Evolutionary conservation across 176 grass and related monocot species (phyloP), one percentile per base, ranked within the genome.

Genomic region (Otatea glauca): DNA sequence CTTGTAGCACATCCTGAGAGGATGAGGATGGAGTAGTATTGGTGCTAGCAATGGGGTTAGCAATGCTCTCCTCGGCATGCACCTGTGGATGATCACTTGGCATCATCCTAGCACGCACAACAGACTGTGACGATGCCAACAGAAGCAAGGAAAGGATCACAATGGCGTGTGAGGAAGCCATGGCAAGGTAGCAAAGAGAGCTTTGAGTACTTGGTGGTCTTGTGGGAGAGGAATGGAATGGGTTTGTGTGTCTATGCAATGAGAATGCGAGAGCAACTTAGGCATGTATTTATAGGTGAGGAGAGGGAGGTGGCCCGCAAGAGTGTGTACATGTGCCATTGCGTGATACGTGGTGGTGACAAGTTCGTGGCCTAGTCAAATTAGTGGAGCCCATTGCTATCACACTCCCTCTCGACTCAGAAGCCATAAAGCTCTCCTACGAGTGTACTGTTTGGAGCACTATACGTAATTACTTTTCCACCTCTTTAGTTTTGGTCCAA

Each of bases 221-320:
- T 43, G 43, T 45, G 43, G 45, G 61, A 53, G 72, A 84, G 65
- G 65, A 69, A 38, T 21, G 69, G 24, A 17, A 72, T 65, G 79
- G 24, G 44, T 69, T 78, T 45, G 2, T 61, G 68, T 32, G 12
- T 37, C 29, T 65, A 58, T 55, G 87, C 37, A 12, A 79, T 79
- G 81, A 48, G 67, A 84, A 66, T 74, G 38, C 25, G 48, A 72
- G 80, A 72, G 74, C 8, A 84, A 51, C 59, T 11, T 55, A 51
- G 58, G 20, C 68, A 79, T 67, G 38, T 65, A 88, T 84, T 84
- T 84, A 88, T 88, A 84, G 75, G 37, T 65, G 80, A 21, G 32
- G 21, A 59, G 64, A 43, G 16, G 21, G 65, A 10, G 45, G 44
- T 80, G 76, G 67, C 44, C 66, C 47, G 65, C 56, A 56, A 72